These are phyloP conservation scores for Microcyclospora pomicola DNA, from an alignment of 2,329 filamentous ascomycete genomes.

Conservation along the genomic window DNA sequence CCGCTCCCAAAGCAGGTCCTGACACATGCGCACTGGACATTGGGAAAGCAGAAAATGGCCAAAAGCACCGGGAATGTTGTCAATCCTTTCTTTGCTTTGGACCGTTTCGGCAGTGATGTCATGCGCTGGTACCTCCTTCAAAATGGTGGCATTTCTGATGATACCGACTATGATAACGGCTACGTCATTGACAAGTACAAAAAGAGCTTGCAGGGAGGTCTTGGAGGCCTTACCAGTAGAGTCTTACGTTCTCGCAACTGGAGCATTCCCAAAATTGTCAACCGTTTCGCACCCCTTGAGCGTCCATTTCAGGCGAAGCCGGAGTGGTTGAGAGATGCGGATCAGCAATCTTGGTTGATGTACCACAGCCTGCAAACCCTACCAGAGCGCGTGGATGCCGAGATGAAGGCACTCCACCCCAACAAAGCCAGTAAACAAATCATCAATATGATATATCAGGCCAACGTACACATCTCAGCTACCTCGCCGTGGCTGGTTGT, in stretches of 20 bases:
- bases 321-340: background rate
- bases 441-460: slow-evolving; percentile 48
- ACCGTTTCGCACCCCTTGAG: slow-evolving; percentile 14
- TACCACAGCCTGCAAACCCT: slow-evolving; percentile 18
- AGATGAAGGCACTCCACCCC: slow-evolving; percentile 53
- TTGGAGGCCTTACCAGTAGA: slow-evolving; percentile 70
- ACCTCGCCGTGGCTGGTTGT: slow-evolving; percentile 54
- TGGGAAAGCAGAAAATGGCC: slow-evolving; percentile 86
- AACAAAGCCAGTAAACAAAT: slow-evolving; percentile 51
- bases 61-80: slow-evolving; percentile 93
- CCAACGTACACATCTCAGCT: slow-evolving; percentile 53
- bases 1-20: slow-evolving; percentile 67
- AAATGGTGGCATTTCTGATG: slow-evolving; percentile 61
- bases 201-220: slow-evolving; percentile 58
- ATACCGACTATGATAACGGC: slow-evolving; percentile 74
- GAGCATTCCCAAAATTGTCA: slow-evolving; percentile 31
- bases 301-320: background rate
- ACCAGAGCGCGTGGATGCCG: slow-evolving; percentile 29
- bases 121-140: slow-evolving; percentile 82
- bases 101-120: slow-evolving; percentile 74
- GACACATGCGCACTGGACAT: slow-evolving; percentile 90
- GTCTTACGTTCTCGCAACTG: slow-evolving; percentile 46
- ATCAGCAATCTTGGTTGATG: slow-evolving; percentile 1
- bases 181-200: slow-evolving; percentile 64
- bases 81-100: slow-evolving; percentile 80